Percentiles rank a stretch among this genome's conserved stretches.
phyloP scores from a whole-genome alignment of 2,329 filamentous ascomycete species.

The Orbilia ellipsospora region DNA sequence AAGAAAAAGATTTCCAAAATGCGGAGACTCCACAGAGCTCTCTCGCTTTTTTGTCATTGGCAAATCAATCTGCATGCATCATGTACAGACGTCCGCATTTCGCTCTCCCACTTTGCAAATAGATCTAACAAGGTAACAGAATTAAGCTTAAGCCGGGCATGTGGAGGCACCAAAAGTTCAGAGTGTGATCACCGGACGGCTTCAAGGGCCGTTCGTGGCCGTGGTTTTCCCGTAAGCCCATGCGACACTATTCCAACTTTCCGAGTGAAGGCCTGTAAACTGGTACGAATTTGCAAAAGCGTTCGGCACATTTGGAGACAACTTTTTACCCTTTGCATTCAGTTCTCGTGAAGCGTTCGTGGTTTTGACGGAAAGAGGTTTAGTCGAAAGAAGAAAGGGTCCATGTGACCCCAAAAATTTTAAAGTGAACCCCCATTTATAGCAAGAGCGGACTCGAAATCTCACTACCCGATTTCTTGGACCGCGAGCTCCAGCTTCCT shows the following conservation, averaged over 20 bases:
- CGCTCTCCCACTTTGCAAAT: conserved; percentile 25
- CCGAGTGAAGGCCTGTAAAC: conserved; percentile 39
- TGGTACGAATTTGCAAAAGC: conserved; percentile 35
- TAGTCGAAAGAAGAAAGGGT: conserved; percentile 53
- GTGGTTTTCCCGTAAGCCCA: conserved; percentile 49
- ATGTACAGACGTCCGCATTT: conserved; percentile 7
- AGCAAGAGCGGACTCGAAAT: conserved; percentile 44
- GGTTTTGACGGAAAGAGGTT: conserved; percentile 50
- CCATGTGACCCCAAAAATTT: conserved; percentile 47
- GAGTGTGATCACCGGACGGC: conserved; percentile 52
- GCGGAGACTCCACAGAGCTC: conserved; percentile 56
- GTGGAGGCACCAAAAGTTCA: conserved; percentile 26
- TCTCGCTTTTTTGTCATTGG: conserved; percentile 26
- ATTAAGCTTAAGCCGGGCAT: conserved; percentile 51
- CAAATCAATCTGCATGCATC: conserved; percentile 36
- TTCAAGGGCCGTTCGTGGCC: conserved; percentile 54
- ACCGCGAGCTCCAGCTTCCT: conserved; percentile 53
- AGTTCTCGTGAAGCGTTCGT: conserved; percentile 42
- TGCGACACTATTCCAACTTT: conserved; percentile 49
- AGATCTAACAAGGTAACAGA: conserved; percentile 28
- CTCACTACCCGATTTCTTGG: conserved; percentile 37
- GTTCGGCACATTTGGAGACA: conserved; percentile 38
- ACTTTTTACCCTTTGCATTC: conserved; percentile 22
- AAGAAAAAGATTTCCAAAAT: conserved; percentile 32
- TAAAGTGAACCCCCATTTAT: conserved; percentile 54